Evolutionary conservation across 2,329 filamentous ascomycete genomes (phyloP), one percentile per base, ranked within the genome.

Genomic region (Exserohilum turcica): DNA sequence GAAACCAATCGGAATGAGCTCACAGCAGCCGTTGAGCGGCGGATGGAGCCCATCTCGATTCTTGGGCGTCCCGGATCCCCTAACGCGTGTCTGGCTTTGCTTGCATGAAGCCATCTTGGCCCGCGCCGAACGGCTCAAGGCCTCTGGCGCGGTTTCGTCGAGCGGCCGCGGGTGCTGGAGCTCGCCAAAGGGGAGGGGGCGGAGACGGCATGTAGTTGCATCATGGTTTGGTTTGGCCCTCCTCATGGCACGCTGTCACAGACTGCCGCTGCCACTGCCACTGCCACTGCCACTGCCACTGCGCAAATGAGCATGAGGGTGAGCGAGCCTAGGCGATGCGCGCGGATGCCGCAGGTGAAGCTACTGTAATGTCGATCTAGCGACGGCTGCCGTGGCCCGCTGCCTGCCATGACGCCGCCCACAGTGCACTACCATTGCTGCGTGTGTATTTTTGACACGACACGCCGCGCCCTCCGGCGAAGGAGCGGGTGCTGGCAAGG

Each of bases 31-130:
- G 66, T 70, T 70, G 64, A 63, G 63, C 57, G 57, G 55, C 59
- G 53, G 55, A 58, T 51, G 47, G 57, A 52, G 55, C 28, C 56
- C 56, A 65, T 63, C 58, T 62, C 63, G 56, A 64, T 63, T 54
- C 59, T 57, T 44, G 40, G 35, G 44, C 57, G 53, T 64, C 65
- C 66, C 65, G 64, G 59, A 56, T 59, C 58, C 51, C 60, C 60
- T 56, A 67, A 67, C 61, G 59, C 55, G 54, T 64, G 54, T 64
- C 54, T 67, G 54, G 65, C 64, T 60, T 68, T 70, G 53, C 66
- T 61, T 70, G 67, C 67, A 70, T 72, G 58, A 56, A 63, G 60
- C 60, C 54, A 52, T 47, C 64, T 66, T 67, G 65, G 66, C 66
- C 43, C 61, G 62, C 57, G 56, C 68, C 63, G 56, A 64, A 57